Base-by-base conservation (phyloP, 352 stramenopile genomes). In the Globisporangium echinulatum region DNA sequence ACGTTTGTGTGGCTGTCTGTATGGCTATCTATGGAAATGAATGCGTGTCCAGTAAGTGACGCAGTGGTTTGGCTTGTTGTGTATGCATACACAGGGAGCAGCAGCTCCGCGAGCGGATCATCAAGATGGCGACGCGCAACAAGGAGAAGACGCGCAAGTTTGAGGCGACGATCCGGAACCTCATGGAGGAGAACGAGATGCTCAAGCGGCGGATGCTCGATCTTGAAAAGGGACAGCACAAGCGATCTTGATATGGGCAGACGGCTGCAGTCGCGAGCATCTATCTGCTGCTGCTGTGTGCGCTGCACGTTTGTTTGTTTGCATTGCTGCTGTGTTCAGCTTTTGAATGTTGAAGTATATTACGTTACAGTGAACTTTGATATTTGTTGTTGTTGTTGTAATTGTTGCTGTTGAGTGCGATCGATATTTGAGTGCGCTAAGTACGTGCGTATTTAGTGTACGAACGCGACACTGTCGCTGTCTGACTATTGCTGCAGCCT, bases 111-210 rank as follows among this genome's bases (percentile, higher is more conserved):
- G 83, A 90, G 65, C 83, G 83, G 42, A 92, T 92, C 59, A 90
- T 90, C 63, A 90, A 90, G 56, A 90, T 92, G 83, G 80, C 83
- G 39, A 90, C 77, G 17, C 72, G 83, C 6, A 87, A 87, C 69
- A 90, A 92, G 64, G 83, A 92, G 54, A 90, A 90, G 67, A 90
- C 75, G 48, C 77, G 78, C 48, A 90, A 90, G 56, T 89, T 87
- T 56, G 83, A 92, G 56, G 72, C 74, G 17, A 90, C 77, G 15
- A 87, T 92, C 68, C 81, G 79, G 44, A 87, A 68, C 37, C 65
- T 92, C 7, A 89, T 88, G 83, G 81, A 90, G 17, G 83, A 90
- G 53, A 90, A 91, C 46, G 75, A 88, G 54, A 58, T 69, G 15
- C 64, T 92, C 13, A 90, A 90, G 60, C 70, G 76, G 61, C 77